Evolutionary conservation across 2,329 filamentous ascomycete genomes (phyloP).

Genomic region (Sporothrix curviconia): DNA sequence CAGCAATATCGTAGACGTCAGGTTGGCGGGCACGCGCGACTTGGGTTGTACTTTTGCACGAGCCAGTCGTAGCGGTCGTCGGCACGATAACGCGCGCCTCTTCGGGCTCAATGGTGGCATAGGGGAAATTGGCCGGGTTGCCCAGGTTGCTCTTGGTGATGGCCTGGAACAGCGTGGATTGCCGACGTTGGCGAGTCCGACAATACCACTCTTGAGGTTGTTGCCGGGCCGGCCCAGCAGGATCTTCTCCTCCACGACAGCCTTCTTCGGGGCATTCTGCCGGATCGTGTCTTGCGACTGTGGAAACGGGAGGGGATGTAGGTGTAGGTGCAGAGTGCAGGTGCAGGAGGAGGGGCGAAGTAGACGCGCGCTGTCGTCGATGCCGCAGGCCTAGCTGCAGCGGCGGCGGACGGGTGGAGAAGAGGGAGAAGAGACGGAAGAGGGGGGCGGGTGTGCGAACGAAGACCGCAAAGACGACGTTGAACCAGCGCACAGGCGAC

Average conservation of each 20-base stretch:
- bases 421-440: too few relatives aligned
- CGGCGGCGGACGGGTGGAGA: conserved; percentile 21
- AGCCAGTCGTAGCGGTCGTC: conserved; percentile 97
- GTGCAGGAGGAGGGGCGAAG: too few relatives aligned
- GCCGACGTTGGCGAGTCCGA: conserved; percentile 97
- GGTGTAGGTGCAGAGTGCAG: too few relatives aligned
- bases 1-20: conserved; percentile 98
- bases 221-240: conserved; percentile 93
- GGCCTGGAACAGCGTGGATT: conserved; percentile 99
- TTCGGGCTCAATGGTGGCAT: conserved; percentile 97
- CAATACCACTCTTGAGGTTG: conserved; percentile 98
- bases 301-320: not conserved
- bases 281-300: conserved; percentile 50
- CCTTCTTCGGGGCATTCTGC: conserved; percentile 94
- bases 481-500: conserved; percentile 19
- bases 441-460: conserved; percentile 38
- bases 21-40: conserved; percentile 89
- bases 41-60: conserved; percentile 93
- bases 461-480: conserved; percentile 45
- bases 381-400: conserved; percentile 5
- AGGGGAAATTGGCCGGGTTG: conserved; percentile 99
- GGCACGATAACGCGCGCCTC: conserved; percentile 96
- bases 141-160: conserved; percentile 97
- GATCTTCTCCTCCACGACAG: conserved; percentile 87
- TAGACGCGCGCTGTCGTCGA: too few relatives aligned